Conservation (phyloP, 2,329 filamentous ascomycete genomes). For the Alternaria rosae region DNA sequence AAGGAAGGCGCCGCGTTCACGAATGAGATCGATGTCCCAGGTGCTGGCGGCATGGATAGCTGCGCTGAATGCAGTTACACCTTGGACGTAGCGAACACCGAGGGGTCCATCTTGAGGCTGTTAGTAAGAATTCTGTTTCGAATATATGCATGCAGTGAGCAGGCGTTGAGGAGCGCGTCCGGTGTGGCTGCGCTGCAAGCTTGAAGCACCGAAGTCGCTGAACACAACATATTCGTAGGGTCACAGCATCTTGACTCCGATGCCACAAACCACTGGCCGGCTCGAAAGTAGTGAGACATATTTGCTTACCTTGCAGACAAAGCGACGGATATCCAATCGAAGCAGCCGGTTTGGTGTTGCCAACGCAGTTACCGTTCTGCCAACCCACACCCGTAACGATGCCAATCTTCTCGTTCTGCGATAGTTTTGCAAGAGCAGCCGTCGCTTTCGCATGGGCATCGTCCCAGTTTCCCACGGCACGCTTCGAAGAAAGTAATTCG, state of each 20-base stretch:
- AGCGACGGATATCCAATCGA: constrained; percentile 49
- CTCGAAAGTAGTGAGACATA: background rate
- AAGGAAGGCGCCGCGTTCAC: constrained; percentile 45
- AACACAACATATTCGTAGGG: background rate
- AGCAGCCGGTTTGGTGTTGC: constrained; percentile 44
- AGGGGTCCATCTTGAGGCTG: constrained; percentile 46
- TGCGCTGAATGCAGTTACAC: constrained; percentile 50
- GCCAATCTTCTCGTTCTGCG: constrained; percentile 50
- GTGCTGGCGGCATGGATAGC: constrained; percentile 51
- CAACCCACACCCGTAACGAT: constrained; percentile 50
- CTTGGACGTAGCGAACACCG: constrained; percentile 49
- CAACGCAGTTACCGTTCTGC: constrained; percentile 45
- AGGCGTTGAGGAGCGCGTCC: background rate
- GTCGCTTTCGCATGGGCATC: constrained; percentile 51
- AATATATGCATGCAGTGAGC: background rate
- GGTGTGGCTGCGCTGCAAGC: background rate
- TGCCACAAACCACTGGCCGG: background rate
- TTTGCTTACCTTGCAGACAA: constrained; percentile 50
- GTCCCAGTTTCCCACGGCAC: constrained; percentile 46
- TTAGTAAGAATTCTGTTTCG: constrained; percentile 7
- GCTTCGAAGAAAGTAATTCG: constrained; percentile 24
- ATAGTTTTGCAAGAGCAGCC: constrained; percentile 50
- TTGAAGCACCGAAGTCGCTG: background rate
- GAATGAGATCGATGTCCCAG: constrained; percentile 47
- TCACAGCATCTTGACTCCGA: background rate